Base-by-base conservation (phyloP, 2,329 filamentous ascomycete species). In the Tothia fuscella region DNA sequence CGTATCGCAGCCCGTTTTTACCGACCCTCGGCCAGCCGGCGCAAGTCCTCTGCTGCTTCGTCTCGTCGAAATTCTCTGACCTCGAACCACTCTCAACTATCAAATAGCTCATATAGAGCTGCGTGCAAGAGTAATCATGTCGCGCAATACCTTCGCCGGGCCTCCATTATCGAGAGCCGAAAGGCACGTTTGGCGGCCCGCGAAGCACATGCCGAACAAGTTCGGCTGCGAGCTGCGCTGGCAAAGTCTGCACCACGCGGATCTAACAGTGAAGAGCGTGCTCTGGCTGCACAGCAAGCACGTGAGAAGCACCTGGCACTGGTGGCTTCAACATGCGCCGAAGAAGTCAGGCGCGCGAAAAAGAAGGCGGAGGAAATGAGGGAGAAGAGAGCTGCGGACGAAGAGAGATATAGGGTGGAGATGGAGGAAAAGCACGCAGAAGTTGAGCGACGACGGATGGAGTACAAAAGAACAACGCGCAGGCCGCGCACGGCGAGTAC, bases 381-480 rank as follows among this genome's bases (percentile, higher is more conserved):
- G 60, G 80, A 84, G 62, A 80, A 81, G 57, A 77, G 84, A 48
- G 80, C 86, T 54, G 78, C 79, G 43, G 81, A 88, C 48, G 72
- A 82, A 43, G 71, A 70, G 50, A 77, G 78, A 53, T 70, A 83
- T 56, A 76, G 77, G 48, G 62, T 74, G 38, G 81, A 87, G 56
- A 86, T 88, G 71, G 80, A 88, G 56, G 82, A 87, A 63, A 77
- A 80, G 48, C 72, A 85, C 51, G 80, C 82, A 24, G 83, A 88
- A 54, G 84, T 82, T 0, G 81, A 88, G 58, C 74, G 67, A 56
- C 72, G 84, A 51, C 70, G 83, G 45, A 73, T 61, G 38, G 65
- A 70, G 48, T 70, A 70, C 51, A 65, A 68, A 52, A 60, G 64
- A 41, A 69, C 65, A 47, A 45, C 61, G 32, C 80, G 54, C 73